phyloP scores from a whole-genome alignment of 768 basidiomycete genomes.

The Russula virescens region DNA sequence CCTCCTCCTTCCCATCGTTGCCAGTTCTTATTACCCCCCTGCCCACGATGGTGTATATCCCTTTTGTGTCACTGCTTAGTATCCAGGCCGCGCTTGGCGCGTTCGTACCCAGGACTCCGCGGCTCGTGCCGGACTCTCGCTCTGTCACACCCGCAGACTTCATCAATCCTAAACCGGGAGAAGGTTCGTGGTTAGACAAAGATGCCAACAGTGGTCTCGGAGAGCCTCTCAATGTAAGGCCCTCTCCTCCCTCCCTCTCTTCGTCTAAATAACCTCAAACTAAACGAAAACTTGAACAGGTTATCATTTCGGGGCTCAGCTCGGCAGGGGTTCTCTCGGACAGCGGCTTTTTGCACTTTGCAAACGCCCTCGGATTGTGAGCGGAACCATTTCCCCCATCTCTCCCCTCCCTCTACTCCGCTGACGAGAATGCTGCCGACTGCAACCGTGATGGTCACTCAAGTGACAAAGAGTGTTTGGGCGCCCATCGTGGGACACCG shows the following conservation, averaged over 20 bases:
- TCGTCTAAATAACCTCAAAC: neutral
- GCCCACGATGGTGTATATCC: slow-evolving; percentile 9
- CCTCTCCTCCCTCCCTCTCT: neutral
- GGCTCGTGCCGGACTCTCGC: too few species aligned
- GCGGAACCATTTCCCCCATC: neutral
- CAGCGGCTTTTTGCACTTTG: slow-evolving; percentile 19
- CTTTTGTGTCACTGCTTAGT: slow-evolving; percentile 5
- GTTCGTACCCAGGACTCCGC: neutral
- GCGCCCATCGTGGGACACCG: slow-evolving; percentile 33
- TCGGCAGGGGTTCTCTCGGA: slow-evolving; percentile 16
- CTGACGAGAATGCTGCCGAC: neutral
- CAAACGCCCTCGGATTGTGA: slow-evolving; percentile 22
- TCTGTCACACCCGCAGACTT: neutral
- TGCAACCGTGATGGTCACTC: neutral
- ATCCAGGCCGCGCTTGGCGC: slow-evolving; percentile 6
- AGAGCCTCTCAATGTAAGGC: slow-evolving; percentile 24
- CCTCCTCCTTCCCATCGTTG: neutral
- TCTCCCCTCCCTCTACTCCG: too few species aligned
- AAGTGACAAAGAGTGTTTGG: slow-evolving; percentile 29
- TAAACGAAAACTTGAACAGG: neutral
- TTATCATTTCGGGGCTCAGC: slow-evolving; percentile 22
- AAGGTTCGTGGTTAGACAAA: slow-evolving; percentile 3
- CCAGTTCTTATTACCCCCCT: neutral
- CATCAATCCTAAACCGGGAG: neutral
- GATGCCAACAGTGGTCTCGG: neutral